Evolutionary conservation across 495 filamentous ascomycete species (phyloP), one percentile per base, ranked within the genome.

Genomic region (Sporormia fimetaria): DNA sequence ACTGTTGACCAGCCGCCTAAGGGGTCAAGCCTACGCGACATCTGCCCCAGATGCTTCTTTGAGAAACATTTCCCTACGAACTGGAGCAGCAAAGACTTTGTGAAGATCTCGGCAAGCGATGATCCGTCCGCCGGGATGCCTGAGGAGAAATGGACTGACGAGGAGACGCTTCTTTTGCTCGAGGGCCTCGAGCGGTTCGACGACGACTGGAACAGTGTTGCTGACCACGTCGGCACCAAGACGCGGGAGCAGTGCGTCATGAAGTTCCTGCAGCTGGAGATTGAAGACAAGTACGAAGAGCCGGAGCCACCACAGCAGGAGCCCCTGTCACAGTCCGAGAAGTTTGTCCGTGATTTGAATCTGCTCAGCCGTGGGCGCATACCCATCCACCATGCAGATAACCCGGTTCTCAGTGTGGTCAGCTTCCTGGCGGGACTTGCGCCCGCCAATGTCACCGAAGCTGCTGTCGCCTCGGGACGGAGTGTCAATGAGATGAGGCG

Each of bases 181-280:
- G 90, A 98, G 60, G 90, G 75, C 8, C 60, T 98, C 38, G 90
- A 98, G 67, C 69, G 78, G 49, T 87, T 81, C 50, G 87, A 95
- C 48, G 92, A 98, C 21, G 80, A 95, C 62, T 98, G 90, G 90
- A 81, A 83, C 37, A 74, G 81, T 49, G 86, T 98, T 42, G 75
- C 90, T 0, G 85, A 85, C 43, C 81, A 94, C 52, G 90, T 98
- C 20, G 82, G 82, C 22, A 87, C 83, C 2, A 74, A 87, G 30
- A 94, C 85, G n/a, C 71, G 83, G 25, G 90, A 98, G 63, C 85
- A 98, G 64, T 98, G 90, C 61, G 86, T 95, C 18, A 67, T 94
- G 53, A 87, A 94, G 57, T 98, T 98, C 68, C 64, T 98, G 47
- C 83, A 92, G 55, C 57, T 63, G 10, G 60, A 61, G 25, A 63